Evolutionary conservation across 2,329 filamentous ascomycete genomes (phyloP).

Genomic region (Scytalidium sp.): DNA sequence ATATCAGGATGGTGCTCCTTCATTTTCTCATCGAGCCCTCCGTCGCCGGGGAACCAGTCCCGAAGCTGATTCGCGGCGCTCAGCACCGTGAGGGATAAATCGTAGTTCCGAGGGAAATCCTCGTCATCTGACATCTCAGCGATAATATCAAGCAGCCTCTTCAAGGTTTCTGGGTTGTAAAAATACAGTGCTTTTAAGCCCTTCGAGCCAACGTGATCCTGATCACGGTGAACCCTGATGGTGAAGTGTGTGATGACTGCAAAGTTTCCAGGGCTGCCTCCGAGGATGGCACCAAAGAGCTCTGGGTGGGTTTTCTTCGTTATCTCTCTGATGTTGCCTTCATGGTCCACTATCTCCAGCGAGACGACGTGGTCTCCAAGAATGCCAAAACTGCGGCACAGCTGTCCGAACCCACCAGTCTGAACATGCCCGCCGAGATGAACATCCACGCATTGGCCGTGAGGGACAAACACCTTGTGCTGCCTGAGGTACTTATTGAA

Average conservation of each 20-base stretch:
- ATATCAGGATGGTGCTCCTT: conserved; percentile 9
- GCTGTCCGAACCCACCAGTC: conserved; percentile 45
- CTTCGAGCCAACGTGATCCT: conserved; percentile 36
- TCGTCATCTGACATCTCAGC: conserved; percentile 42
- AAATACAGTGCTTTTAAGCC: conserved; percentile 40
- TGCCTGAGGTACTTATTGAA: conserved; percentile 39
- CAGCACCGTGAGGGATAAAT: conserved; percentile 44
- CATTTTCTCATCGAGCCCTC: conserved; percentile 27
- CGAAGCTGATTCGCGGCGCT: conserved; percentile 35
- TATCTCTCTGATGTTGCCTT: conserved; percentile 22
- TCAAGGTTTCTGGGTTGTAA: conserved; percentile 36
- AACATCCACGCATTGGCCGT: conserved; percentile 43
- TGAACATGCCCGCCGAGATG: conserved; percentile 45
- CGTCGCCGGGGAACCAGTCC: conserved; percentile 30
- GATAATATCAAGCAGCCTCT: conserved; percentile 35
- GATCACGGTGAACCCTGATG: conserved; percentile 35
- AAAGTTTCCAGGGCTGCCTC: conserved; percentile 31
- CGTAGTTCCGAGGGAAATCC: conserved; percentile 42
- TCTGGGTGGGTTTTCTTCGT: conserved; percentile 23
- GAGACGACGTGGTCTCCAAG: conserved; percentile 27
- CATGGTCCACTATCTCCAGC: conserved; percentile 26
- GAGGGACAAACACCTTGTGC: conserved; percentile 40
- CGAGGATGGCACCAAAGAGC: conserved; percentile 28
- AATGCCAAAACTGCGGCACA: conserved; percentile 40
- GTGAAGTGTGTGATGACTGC: conserved; percentile 30